These are phyloP conservation scores for Trapa bicornis DNA, from an alignment of 345 rosid species.

Conservation along the genomic window DNA sequence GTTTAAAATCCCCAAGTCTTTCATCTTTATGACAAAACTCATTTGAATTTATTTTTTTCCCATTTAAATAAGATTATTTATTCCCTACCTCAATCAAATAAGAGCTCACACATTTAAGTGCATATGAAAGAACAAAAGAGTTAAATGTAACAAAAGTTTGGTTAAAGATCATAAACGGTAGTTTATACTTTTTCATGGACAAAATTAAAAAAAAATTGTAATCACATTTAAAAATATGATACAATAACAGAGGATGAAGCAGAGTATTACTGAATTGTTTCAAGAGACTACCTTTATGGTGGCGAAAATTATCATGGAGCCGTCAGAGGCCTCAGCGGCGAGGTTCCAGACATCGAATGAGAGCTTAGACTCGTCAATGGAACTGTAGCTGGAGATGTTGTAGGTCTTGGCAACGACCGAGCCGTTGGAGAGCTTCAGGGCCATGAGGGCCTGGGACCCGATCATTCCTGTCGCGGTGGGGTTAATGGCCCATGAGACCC, in stretches of 20 bases:
- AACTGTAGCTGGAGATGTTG: slow-evolving; percentile 4
- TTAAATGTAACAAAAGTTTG: not conserved
- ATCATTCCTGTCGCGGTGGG: slow-evolving; percentile 41
- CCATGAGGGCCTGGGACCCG: slow-evolving; percentile 58
- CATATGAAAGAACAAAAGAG: not conserved
- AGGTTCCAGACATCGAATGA: slow-evolving; percentile 13
- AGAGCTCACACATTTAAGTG: not conserved
- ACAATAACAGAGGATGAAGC: not conserved
- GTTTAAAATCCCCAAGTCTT: no score
- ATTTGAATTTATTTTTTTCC: no score
- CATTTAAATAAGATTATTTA: no score
- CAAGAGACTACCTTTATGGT: not conserved
- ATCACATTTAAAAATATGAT: not conserved
- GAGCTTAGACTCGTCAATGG: slow-evolving; percentile 11
- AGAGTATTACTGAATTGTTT: not conserved
- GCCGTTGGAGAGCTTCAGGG: slow-evolving; percentile 21
- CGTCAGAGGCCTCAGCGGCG: slow-evolving; percentile 7
- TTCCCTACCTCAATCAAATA: no score
- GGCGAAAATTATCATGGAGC: slow-evolving; percentile 12
- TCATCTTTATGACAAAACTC: no score
- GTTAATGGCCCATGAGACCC: slow-evolving; percentile 85
- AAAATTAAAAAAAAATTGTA: not conserved
- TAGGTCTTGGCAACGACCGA: slow-evolving; percentile 14
- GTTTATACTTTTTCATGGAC: not conserved
- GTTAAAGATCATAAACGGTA: no score